phyloP scores from a whole-genome alignment of 371 early-diverging fungal species.

The Mortierella sp. region DNA sequence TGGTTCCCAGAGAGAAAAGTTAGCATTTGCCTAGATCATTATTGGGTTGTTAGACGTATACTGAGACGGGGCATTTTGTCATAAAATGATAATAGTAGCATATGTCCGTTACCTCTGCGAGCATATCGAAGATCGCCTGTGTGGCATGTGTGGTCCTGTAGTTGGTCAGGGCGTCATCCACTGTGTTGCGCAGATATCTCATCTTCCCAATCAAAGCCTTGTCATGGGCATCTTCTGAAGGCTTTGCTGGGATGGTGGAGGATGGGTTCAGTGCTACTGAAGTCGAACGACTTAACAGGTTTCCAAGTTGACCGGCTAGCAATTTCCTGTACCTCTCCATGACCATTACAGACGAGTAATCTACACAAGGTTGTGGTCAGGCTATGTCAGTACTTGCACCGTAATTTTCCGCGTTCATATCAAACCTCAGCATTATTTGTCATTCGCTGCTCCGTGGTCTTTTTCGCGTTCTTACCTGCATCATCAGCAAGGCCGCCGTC shows the following conservation, averaged over 20 bases:
- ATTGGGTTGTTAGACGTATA: too few relatives aligned
- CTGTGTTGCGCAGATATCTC: conserved; percentile 39
- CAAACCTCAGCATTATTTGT: too few relatives aligned
- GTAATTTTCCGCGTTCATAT: too few relatives aligned
- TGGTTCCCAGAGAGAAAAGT: conserved; percentile 80
- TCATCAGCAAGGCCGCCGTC: conserved; percentile 87
- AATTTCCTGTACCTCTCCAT: conserved; percentile 79
- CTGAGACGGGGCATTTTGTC: too few relatives aligned
- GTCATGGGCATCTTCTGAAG: conserved; percentile 51
- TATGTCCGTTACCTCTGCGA: conserved; percentile 61
- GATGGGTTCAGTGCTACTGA: conserved; percentile 68
- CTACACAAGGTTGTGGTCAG: conserved; percentile 43
- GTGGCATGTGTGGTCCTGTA: conserved; percentile 62
- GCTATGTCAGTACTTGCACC: neutral
- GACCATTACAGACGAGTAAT: conserved; percentile 79
- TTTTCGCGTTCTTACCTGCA: conserved; percentile 16
- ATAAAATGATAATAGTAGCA: too few relatives aligned
- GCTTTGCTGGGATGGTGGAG: conserved; percentile 58
- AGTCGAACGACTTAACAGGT: conserved; percentile 79
- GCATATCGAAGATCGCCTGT: conserved; percentile 63
- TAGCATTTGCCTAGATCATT: conserved; percentile 84
- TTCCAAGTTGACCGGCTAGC: conserved; percentile 89
- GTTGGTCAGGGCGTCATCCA: conserved; percentile 54
- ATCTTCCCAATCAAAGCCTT: conserved; percentile 55
- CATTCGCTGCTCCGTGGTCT: neutral